Evolutionary conservation across 768 basidiomycete genomes (phyloP).

Genomic region (Sarcodon sp.): DNA sequence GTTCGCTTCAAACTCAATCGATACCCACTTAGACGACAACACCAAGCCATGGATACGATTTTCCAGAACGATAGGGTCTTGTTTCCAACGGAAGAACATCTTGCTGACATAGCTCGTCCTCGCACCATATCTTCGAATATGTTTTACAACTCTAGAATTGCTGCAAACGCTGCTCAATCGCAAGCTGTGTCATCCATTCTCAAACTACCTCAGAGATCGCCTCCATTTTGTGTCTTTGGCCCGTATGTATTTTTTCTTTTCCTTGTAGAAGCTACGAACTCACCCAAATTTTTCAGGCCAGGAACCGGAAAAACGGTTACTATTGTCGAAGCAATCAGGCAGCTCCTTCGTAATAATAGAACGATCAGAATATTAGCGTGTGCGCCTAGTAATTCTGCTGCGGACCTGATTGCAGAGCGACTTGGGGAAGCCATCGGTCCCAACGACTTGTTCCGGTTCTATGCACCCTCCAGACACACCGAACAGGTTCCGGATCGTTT

Average conservation of each 20-base stretch:
- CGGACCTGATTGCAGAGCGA: slow-evolving; percentile 40
- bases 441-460: slow-evolving; percentile 38
- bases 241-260: slow-evolving; percentile 27
- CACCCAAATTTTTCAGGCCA: slow-evolving; percentile 20
- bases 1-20: slow-evolving; percentile 45
- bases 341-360: slow-evolving; percentile 30
- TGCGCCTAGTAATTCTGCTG: slow-evolving; percentile 58
- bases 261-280: neutral
- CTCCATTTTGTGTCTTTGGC: slow-evolving; percentile 50
- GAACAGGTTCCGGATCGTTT: slow-evolving; percentile 25
- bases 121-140: slow-evolving; percentile 8
- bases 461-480: slow-evolving; percentile 36
- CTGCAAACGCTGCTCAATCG: slow-evolving; percentile 31
- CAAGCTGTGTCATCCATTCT: slow-evolving; percentile 36
- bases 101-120: slow-evolving; percentile 8
- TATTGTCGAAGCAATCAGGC: slow-evolving; percentile 47
- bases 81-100: slow-evolving; percentile 28
- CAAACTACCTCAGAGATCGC: slow-evolving; percentile 26
- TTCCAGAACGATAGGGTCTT: slow-evolving; percentile 34
- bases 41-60: slow-evolving; percentile 37
- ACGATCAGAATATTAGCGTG: slow-evolving; percentile 42
- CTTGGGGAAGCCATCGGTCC: slow-evolving; percentile 20
- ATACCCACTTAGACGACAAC: slow-evolving; percentile 41
- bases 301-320: slow-evolving; percentile 63
- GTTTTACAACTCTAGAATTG: slow-evolving; percentile 28